phyloP scores from a whole-genome alignment of 345 rosid genomes.

The Sonneratia alba region DNA sequence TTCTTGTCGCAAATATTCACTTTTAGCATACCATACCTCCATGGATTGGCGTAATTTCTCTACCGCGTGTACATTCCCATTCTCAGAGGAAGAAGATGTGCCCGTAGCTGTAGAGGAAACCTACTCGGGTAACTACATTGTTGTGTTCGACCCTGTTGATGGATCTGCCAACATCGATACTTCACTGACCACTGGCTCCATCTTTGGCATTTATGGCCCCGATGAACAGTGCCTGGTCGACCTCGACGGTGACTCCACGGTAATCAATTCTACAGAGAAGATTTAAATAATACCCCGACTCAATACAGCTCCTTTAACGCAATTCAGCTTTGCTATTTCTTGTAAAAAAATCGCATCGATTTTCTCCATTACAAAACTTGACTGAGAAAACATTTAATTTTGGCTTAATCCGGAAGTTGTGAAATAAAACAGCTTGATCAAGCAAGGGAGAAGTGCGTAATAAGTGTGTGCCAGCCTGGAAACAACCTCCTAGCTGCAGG shows the following conservation, averaged over 20 bases:
- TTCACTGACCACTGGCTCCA: conserved; percentile 27
- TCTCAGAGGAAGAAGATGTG: conserved; percentile 33
- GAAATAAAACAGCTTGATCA: conserved; percentile 18
- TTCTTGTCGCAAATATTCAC: no score
- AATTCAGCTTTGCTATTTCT: no score
- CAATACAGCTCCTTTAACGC: no score
- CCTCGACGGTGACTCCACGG: conserved; percentile 14
- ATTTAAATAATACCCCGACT: background rate
- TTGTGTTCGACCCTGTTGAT: conserved; percentile 31
- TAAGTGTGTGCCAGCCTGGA: conserved; percentile 27
- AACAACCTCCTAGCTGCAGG: conserved; percentile 29
- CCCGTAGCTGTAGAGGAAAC: conserved; percentile 33
- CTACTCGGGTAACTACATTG: conserved; percentile 25
- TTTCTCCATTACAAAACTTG: background rate
- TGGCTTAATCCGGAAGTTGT: background rate
- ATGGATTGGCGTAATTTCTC: no score
- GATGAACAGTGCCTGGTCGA: conserved; percentile 24
- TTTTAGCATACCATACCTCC: no score
- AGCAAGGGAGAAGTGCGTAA: conserved; percentile 21
- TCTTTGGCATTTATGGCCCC: conserved; percentile 29
- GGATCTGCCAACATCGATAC: conserved; percentile 30
- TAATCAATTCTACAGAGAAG: conserved; percentile 3
- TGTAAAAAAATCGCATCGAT: background rate
- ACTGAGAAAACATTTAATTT: background rate
- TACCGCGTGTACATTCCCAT: no score